Evolutionary conservation across 306 rosid species (phyloP), one percentile per base, ranked within the genome.

Genomic region (Gleditsia sinensis): DNA sequence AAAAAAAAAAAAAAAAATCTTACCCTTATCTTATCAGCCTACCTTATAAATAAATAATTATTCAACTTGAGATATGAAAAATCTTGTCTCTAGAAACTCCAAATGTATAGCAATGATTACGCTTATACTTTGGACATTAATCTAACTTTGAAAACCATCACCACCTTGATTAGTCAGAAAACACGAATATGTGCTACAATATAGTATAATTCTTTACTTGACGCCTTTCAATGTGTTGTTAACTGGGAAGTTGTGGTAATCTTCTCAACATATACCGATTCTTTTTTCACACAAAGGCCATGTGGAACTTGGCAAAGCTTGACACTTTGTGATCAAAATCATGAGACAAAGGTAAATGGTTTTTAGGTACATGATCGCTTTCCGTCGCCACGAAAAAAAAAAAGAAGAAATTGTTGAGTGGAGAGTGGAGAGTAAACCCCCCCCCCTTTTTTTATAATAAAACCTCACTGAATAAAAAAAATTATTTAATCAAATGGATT

Each of bases 321-420:
- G 20, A 32, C 80, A 60, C 67, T 72, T 75, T 43, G 71, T 60
- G 68, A 72, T 9, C 0, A 28, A 63, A 60, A 36, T 46, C 77
- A 48, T 50, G 74, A 80, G 79, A 61, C 65, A 65, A 55, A 70
- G 54, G 63, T 6, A 56, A 56, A 27, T 57, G 64, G 78, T 34
- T 66, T 83, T 74, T 30, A 61, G 75, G 71, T 33, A 33, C 66
- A 82, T 82, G 74, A 69, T 73, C 80, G 78, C 80, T 36, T 36
- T 56, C 46, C 45, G 72, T 33, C 76, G 56, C 83, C 46, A 43
- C 43, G 21, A 24, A 4, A 20, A 7, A 24, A 25, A 7, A 7
- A 23, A 65, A 39, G 13, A 1, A n/a, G n/a, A n/a, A n/a, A n/a
- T n/a, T n/a, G 45, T 19, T n/a, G 67, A 19, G 67, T 34, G 45